Evolutionary conservation across 2,329 filamentous ascomycete genomes (phyloP).

Genomic region (Apiospora hydei): DNA sequence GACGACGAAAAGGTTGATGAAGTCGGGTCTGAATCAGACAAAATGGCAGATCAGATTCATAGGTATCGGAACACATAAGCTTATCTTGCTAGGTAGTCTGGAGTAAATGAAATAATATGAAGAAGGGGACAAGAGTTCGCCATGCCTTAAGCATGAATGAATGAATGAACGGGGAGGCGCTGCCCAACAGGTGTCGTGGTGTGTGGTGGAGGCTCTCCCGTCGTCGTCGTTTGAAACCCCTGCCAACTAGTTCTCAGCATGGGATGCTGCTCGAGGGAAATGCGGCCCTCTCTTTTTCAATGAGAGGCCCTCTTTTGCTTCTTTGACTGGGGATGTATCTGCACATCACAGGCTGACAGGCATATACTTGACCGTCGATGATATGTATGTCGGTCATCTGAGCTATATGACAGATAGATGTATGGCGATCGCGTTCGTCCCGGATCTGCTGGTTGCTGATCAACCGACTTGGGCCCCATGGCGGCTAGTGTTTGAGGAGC

Average conservation of each 20-base stretch:
- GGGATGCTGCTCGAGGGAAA: neutral
- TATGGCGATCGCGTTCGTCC: slow-evolving; percentile 16
- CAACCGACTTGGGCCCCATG: neutral
- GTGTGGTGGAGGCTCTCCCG: slow-evolving; percentile 7
- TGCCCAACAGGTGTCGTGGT: neutral
- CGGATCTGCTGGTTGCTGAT: slow-evolving; percentile 14
- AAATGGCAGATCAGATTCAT: neutral
- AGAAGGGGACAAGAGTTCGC: neutral
- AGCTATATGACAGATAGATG: slow-evolving; percentile 13
- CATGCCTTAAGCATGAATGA: neutral
- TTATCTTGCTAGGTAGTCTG: neutral
- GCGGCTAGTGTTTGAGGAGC: slow-evolving; percentile 5
- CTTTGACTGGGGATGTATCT: neutral
- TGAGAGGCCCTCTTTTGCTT: neutral
- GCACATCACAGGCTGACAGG: neutral
- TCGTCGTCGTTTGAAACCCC: slow-evolving; percentile 8
- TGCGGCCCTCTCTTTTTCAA: neutral
- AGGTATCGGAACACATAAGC: neutral
- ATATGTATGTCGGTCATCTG: neutral
- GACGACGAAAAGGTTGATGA: neutral
- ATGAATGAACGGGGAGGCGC: neutral
- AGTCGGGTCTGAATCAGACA: neutral
- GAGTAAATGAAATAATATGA: slow-evolving; percentile 4
- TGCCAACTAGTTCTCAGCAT: neutral
- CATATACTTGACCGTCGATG: neutral